phyloP scores from a whole-genome alignment of 306 rosid genomes.

The Casuarina cunninghamiana region DNA sequence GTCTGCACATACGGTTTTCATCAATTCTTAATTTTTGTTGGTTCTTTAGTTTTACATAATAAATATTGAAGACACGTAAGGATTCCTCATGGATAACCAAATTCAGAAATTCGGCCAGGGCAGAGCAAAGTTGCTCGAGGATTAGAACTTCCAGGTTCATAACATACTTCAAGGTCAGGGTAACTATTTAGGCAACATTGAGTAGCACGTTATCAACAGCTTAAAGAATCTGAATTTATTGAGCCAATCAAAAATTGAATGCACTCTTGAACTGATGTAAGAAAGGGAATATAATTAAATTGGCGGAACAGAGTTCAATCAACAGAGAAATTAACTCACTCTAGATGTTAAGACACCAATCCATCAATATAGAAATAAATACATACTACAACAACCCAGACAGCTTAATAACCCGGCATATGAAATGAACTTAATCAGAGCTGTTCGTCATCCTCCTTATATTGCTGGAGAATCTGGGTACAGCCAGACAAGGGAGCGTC shows the following conservation, averaged over 20 bases:
- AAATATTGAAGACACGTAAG: too few species aligned
- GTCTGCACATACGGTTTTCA: too few species aligned
- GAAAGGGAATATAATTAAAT: constrained; percentile 13
- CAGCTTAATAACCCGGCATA: constrained; percentile 16
- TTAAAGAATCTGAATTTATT: neutral
- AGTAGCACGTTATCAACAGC: neutral
- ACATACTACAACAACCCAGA: constrained; percentile 24
- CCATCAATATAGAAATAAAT: constrained; percentile 34
- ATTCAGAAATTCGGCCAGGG: too few species aligned
- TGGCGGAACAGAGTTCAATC: constrained; percentile 20
- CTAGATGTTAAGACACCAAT: constrained; percentile 43
- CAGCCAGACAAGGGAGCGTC: constrained; percentile 55
- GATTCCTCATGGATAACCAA: too few species aligned
- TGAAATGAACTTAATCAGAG: constrained; percentile 22
- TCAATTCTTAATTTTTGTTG: too few species aligned
- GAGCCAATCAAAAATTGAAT: neutral
- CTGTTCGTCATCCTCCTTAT: constrained; percentile 66
- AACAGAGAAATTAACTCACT: constrained; percentile 33
- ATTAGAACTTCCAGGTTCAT: neutral
- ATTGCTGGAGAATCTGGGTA: constrained; percentile 57
- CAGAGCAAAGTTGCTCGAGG: too few species aligned
- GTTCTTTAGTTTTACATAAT: too few species aligned
- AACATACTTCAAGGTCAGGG: neutral
- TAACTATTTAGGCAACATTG: neutral
- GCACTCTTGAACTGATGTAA: neutral